Evolutionary conservation across 2,329 filamentous ascomycete genomes (phyloP), one percentile per base, ranked within the genome.

Genomic region (Scytalidium lignicola): DNA sequence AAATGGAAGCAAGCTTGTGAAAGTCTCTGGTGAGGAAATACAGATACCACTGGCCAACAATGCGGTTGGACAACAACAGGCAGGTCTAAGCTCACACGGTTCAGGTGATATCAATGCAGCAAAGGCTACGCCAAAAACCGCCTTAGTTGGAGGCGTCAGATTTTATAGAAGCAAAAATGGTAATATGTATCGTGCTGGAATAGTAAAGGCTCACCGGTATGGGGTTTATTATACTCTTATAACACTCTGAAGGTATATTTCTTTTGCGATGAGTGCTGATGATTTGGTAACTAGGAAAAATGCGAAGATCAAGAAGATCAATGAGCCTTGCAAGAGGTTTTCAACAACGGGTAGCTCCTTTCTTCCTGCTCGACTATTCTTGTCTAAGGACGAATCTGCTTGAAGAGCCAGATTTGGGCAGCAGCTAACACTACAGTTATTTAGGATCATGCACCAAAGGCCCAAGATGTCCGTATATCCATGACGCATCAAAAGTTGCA

Each of bases 101-200:
- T 59, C 64, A 83, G 77, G 74, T 67, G 80, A 85, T 58, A 69
- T 74, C 43, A 80, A 83, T 61, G 73, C 78, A 32, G 75, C 80
- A 47, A 81, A 78, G 47, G 74, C 77, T 43, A 95, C 90, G 2
- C 90, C 90, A 0, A 93, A 90, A 68, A 79, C 76, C 55, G 78
- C 85, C 39, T 71, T 74, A 5, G 73, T 95, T 52, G 88, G 86
- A 46, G 88, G 89, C 40, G 87, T 95, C 60, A 83, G 80, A 55
- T 96, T 95, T 64, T 78, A 89, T 60, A 81, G 90, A 57, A 95
- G 88, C 67, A 95, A 92, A 66, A 86, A 85, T 58, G 90, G 90
- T 53, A 96, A 95, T 59, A 78, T 96, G 21, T 86, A 91, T 62
- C 85, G 89, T 48, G 79, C 86, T 61, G 83, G 86, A 55, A 76